Base-by-base conservation (phyloP, 768 basidiomycete genomes). In the Clathrus columnatus region DNA sequence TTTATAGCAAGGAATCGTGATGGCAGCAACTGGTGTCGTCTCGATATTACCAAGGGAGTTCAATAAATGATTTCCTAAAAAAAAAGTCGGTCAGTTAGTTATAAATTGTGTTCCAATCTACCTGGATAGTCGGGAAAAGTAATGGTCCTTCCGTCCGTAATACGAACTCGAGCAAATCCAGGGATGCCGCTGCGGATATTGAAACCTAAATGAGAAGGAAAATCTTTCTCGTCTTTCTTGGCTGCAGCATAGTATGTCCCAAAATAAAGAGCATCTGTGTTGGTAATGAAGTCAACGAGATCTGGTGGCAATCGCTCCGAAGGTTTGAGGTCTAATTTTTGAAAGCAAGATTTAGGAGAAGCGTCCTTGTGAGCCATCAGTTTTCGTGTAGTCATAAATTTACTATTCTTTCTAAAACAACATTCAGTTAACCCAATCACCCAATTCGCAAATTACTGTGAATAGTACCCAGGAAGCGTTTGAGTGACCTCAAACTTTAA, bases 141-240 rank as follows among this genome's bases (percentile, higher is more conserved):
- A 2, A 84, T 58, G 0, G 79, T 84, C 30, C 77, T 72, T 14
- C 76, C 73, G 59, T 84, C 78, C 2, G 71, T 73, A 16, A 76
- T 78, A 27, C 70, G 63, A n/a, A 84, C 79, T 6, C 82, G 79
- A 3, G 83, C 69, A 59, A 83, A 84, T 0, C 82, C 83, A 7
- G 73, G 74, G n/a, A 74, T 69, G 2, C 84, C 84, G 7, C 82
- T 82, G 4, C 84, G 78, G 48, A 82, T 79, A 58, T 84, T 85
- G 68, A 79, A 79, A 16, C 81, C 80, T 7, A 81, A 61, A 59
- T 83, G 82, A 1, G 82, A 82, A 1, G 82, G 82, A 54, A 71
- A 76, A 4, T 51, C 61, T 2, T 61, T 45, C 2, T 66, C 69
- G 16, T 81, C 77, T 5, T 69, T 64, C 23, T 66, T 46, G 4